A percentile compares a stretch with the other conserved stretches of the same genome.
phyloP scores from a whole-genome alignment of 2,329 filamentous ascomycete species.

The Shiraia bambusicola region DNA sequence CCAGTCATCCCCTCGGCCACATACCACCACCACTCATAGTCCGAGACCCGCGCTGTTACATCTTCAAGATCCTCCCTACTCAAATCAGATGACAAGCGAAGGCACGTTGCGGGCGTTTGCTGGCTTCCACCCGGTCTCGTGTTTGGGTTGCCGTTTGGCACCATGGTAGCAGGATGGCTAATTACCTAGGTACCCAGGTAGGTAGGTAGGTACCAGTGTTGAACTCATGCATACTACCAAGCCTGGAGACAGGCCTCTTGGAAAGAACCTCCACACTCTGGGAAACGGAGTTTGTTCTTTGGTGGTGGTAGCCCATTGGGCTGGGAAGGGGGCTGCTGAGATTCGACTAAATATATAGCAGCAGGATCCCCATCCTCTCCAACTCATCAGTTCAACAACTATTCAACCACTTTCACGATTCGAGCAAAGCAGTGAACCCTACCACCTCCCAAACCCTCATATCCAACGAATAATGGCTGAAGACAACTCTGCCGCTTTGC shows the following conservation, averaged over 20 bases:
- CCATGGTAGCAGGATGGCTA: no score
- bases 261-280: no score
- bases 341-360: no score
- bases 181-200: no score
- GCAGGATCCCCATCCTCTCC: no score
- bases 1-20: slow-evolving; percentile 18
- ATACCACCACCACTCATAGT: slow-evolving; percentile 28
- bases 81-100: slow-evolving; percentile 28
- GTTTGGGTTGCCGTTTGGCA: slow-evolving; percentile 1
- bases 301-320: no score
- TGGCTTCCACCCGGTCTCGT: slow-evolving; percentile 7
- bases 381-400: no score
- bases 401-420: no score
- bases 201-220: slow-evolving; percentile 13
- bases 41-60: slow-evolving; percentile 16
- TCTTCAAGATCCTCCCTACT: slow-evolving; percentile 25
- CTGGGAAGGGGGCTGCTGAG: no score
- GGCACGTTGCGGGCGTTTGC: slow-evolving; percentile 19
- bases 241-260: slow-evolving; percentile 1
- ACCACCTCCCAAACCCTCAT: slow-evolving; percentile 8
- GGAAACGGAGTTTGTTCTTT: no score
- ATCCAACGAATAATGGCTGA: slow-evolving; percentile 24
- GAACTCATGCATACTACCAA: neutral
- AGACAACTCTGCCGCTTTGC: slow-evolving; percentile 38
- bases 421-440: slow-evolving; percentile 41